These are phyloP conservation scores for Parietaria judaica DNA, from an alignment of 306 rosid genomes.

Conservation along the genomic window DNA sequence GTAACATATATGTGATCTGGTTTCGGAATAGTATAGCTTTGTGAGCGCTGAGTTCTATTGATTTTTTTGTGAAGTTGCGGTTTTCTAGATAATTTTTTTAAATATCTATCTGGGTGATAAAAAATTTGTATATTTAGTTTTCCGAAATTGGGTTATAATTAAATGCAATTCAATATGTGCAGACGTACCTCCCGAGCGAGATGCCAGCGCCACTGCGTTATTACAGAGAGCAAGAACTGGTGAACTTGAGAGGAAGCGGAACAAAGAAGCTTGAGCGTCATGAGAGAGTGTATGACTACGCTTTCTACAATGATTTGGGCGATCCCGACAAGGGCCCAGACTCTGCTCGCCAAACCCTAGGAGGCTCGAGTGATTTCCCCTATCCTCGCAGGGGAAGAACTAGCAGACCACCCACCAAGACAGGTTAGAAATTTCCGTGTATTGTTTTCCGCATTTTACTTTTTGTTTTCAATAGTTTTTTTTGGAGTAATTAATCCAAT, in stretches of 20 bases:
- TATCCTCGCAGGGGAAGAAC: slow-evolving; percentile 87
- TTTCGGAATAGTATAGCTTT: too few relatives aligned
- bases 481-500: too few relatives aligned
- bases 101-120: too few relatives aligned
- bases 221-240: slow-evolving; percentile 48
- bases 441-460: neutral
- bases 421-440: slow-evolving; percentile 27
- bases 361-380: slow-evolving; percentile 34
- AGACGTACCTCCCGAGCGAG: slow-evolving; percentile 61
- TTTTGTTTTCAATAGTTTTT: neutral
- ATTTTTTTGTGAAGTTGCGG: too few relatives aligned
- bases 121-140: too few relatives aligned
- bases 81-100: too few relatives aligned
- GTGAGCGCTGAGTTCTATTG: too few relatives aligned
- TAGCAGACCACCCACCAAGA: slow-evolving; percentile 35
- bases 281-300: slow-evolving; percentile 73
- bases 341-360: slow-evolving; percentile 52
- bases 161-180: slow-evolving; percentile 2
- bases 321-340: slow-evolving; percentile 29
- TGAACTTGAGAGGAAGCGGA: slow-evolving; percentile 56
- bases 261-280: slow-evolving; percentile 48
- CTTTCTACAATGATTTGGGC: slow-evolving; percentile 65
- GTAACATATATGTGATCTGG: too few relatives aligned
- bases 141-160: too few relatives aligned
- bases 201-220: slow-evolving; percentile 46